A percentile compares a stretch with the other conserved stretches of the same genome.
Conservation (phyloP, 1,139 yeast species). For the Candida sp. region DNA sequence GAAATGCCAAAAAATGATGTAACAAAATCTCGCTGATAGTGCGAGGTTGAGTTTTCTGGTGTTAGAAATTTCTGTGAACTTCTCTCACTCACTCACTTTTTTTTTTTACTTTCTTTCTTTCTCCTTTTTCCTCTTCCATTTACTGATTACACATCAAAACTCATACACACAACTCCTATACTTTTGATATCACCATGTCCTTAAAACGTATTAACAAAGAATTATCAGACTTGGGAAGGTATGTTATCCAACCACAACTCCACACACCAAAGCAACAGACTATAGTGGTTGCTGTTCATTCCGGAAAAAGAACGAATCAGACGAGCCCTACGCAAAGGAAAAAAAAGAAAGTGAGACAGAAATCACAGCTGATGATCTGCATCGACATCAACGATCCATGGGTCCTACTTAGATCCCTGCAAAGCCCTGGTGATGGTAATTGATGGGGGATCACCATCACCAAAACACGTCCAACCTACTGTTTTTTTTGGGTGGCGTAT, state of each 20-base stretch:
- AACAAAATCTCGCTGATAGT: neutral
- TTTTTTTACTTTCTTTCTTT: constrained; percentile 6
- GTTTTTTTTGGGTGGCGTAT: constrained; percentile 2
- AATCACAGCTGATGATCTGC: neutral
- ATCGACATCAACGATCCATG: neutral
- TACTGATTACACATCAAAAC: constrained; percentile 5
- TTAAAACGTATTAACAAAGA: constrained; percentile 96
- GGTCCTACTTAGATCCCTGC: neutral
- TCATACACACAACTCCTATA: neutral
- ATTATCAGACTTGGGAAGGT: constrained; percentile 93
- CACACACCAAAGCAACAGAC: too few species aligned
- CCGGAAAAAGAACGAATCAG: neutral
- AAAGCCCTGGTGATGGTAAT: neutral
- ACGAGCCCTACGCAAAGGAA: constrained; percentile 1
- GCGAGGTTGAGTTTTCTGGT: neutral
- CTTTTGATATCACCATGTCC: constrained; percentile 55
- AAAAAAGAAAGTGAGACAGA: neutral
- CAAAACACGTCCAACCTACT: neutral
- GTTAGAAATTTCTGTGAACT: constrained; percentile 1
- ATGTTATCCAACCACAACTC: constrained; percentile 37
- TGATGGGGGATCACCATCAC: neutral
- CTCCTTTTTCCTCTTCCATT: constrained; percentile 9
- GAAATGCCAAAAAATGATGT: neutral
- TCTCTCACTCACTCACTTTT: neutral
- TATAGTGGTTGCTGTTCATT: neutral